phyloP scores from a whole-genome alignment of 164 flowering plant species.

The Sextonia rubra region DNA sequence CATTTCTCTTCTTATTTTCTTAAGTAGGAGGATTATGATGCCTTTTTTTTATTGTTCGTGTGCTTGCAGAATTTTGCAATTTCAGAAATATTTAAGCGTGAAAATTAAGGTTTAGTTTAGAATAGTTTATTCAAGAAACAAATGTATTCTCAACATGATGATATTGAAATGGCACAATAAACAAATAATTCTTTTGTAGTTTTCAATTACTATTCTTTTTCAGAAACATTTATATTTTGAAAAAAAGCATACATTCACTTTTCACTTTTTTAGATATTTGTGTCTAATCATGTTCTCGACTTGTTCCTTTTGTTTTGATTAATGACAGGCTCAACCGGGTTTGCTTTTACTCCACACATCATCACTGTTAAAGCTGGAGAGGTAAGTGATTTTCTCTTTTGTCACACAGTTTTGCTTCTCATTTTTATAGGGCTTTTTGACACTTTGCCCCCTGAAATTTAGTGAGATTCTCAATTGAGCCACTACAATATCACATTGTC shows the following conservation, averaged over 20 bases:
- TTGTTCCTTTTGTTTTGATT: slow-evolving; percentile 1
- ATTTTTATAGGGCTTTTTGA: no score
- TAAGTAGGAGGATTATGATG: not conserved
- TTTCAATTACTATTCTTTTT: not conserved
- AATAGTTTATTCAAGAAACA: not conserved
- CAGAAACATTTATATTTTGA: not conserved
- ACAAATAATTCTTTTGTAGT: not conserved
- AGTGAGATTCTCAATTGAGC: no score
- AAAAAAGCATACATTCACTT: not conserved
- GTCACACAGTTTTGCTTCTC: no score
- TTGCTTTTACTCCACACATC: slow-evolving; percentile 73
- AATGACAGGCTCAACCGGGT: slow-evolving; percentile 48
- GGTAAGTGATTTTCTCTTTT: slow-evolving; percentile 27
- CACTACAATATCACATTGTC: no score
- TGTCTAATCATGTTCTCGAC: not conserved
- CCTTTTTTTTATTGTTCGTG: not conserved
- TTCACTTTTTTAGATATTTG: not conserved
- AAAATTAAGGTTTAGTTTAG: not conserved
- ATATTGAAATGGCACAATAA: not conserved
- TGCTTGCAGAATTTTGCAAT: not conserved
- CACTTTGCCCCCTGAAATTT: no score
- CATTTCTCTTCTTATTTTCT: not conserved
- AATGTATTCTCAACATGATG: no score
- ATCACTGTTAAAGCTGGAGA: slow-evolving; percentile 63
- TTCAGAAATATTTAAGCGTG: not conserved